phyloP scores from a whole-genome alignment of 2,329 filamentous ascomycete species.

The Chrysoporthe cubensis region DNA sequence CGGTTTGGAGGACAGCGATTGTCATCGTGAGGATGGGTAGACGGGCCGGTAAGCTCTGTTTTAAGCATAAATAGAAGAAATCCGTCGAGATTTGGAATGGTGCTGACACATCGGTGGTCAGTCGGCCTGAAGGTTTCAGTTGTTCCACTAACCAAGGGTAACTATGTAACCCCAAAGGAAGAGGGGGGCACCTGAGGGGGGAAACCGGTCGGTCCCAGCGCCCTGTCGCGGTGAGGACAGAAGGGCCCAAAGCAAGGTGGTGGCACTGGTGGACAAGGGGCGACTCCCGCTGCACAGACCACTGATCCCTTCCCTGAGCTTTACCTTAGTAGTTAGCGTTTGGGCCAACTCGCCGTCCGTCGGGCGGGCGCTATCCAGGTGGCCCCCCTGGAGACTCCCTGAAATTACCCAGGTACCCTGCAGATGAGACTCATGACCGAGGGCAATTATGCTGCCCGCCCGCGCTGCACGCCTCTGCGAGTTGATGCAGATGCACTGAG shows the following conservation, averaged over 20 bases:
- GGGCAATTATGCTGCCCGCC: not conserved
- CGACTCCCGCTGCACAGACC: conserved; percentile 1
- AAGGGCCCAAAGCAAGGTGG: conserved; percentile 3
- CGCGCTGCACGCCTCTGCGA: conserved; percentile 16
- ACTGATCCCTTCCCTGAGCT: not conserved
- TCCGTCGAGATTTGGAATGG: not conserved
- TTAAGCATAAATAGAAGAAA: conserved; percentile 15
- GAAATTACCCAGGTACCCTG: conserved; percentile 11
- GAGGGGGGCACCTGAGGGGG: not conserved
- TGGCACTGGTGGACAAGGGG: not conserved
- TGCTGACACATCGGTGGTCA: not conserved
- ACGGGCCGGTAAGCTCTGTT: conserved; percentile 2
- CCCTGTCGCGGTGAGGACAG: not conserved
- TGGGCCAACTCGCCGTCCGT: not conserved
- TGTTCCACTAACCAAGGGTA: not conserved
- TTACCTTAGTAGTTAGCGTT: not conserved
- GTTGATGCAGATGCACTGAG: conserved; percentile 10
- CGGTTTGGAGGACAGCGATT: not conserved
- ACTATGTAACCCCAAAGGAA: too few relatives aligned
- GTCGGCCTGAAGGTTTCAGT: not conserved
- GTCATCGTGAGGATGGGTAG: not conserved
- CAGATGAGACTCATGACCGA: conserved; percentile 1
- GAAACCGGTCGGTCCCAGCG: not conserved
- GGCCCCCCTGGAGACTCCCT: not conserved
- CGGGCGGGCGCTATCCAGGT: conserved; percentile 4